Base-by-base conservation (phyloP, 306 rosid species). In the Corylus avellana region DNA sequence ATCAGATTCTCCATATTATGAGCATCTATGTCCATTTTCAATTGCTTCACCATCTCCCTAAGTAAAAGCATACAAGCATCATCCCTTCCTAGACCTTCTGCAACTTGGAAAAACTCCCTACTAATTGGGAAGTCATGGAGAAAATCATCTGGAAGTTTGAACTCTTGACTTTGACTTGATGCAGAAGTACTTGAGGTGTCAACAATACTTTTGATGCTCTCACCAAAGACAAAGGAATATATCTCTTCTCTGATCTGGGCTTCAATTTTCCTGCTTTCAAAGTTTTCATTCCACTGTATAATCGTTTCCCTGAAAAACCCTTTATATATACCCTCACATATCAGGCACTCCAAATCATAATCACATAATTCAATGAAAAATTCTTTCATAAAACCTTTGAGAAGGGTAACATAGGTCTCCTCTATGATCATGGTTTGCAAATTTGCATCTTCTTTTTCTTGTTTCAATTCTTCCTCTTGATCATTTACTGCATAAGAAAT, bases 211-310 rank as follows among this genome's bases (percentile, higher is more conserved):
- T 84, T 75, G 75, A 85, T 20, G 12, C 85, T 85, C 85, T 88
- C 90, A 63, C 64, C 42, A 25, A 91, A 76, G 76, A 78, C 80
- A 69, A 79, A 56, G 75, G 64, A 50, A 78, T 58, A 42, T 61
- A 85, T 77, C 39, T 85, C 89, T n/a, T 90, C 91, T 78, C 93
- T 78, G 12, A 73, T 81, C 32, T 79, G 86, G 53, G 86, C 68
- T 81, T 90, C 90, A 22, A 78, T 69, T 73, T 64, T 73, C 51
- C 81, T n/a, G 53, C 49, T 78, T 69, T 84, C 90, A 44, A 13
- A 71, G 48, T 32, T 73, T 42, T 81, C 88, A 61, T 88, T 86
- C 90, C 82, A 81, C 82, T 87, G 92, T 69, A 74, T 69, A 46
- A 83, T 49, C 73, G 37, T 48, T 79, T 90, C 88, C 29, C 75